These are phyloP conservation scores for Zygosaccharomyces pseudorouxii DNA, from an alignment of 805 yeast species.

Conservation along the genomic window DNA sequence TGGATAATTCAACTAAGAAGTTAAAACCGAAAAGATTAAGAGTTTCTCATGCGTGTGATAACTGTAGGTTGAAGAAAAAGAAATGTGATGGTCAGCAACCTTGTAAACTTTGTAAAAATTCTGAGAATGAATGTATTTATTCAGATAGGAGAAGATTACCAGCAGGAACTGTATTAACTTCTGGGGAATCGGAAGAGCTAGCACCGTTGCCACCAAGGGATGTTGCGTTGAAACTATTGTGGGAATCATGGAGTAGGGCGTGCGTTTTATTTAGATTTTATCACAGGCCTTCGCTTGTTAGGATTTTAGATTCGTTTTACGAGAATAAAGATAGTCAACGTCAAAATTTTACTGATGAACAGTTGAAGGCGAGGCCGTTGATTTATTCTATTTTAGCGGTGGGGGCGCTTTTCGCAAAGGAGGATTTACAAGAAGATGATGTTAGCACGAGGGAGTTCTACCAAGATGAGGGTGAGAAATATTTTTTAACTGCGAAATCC, in stretches of 20 bases:
- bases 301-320: conserved; percentile 70
- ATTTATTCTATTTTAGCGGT: conserved; percentile 85
- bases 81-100: conserved; percentile 79
- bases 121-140: conserved; percentile 10
- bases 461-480: conserved; percentile 74
- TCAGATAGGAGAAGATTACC: conserved; percentile 4
- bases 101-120: conserved; percentile 47
- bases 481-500: conserved; percentile 75
- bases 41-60: conserved; percentile 72
- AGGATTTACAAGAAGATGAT: conserved; percentile 38
- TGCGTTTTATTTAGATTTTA: conserved; percentile 82
- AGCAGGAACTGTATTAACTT: background rate
- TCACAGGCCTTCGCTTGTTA: conserved; percentile 75
- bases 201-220: conserved; percentile 61
- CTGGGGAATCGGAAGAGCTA: conserved; percentile 1
- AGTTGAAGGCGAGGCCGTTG: conserved; percentile 70
- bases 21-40: conserved; percentile 48
- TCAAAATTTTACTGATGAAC: conserved; percentile 48
- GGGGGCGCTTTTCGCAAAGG: conserved; percentile 71
- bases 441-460: conserved; percentile 32
- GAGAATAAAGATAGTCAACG: conserved; percentile 63
- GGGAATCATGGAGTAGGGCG: conserved; percentile 78
- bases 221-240: conserved; percentile 63
- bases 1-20: conserved; percentile 23
- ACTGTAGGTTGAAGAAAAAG: conserved; percentile 70